These are phyloP conservation scores for Guadua angustifolia DNA, from an alignment of 176 grass and related monocot genomes.

Conservation along the genomic window DNA sequence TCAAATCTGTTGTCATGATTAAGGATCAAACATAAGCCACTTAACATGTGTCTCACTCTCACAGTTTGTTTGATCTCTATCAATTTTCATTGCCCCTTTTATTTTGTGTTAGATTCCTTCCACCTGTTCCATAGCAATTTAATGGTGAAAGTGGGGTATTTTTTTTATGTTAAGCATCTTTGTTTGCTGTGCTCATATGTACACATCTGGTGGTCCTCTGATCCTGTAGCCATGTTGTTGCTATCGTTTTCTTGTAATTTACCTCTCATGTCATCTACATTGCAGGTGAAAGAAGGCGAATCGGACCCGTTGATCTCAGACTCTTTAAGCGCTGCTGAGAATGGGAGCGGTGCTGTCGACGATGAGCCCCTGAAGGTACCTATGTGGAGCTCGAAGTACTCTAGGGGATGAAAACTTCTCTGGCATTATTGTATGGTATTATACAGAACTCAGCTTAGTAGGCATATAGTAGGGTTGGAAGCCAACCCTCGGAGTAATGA, in stretches of 20 bases:
- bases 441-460: constrained; percentile 55
- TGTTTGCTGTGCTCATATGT: background rate
- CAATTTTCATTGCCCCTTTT: background rate
- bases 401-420: constrained; percentile 50
- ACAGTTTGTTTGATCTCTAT: background rate
- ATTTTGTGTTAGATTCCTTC: background rate
- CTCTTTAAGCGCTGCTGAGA: constrained; percentile 60
- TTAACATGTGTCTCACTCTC: background rate
- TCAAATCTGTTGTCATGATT: background rate
- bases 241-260: background rate
- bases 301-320: constrained; percentile 80
- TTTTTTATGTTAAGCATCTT: background rate
- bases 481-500: constrained; percentile 53
- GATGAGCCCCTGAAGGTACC: constrained; percentile 74
- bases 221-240: background rate
- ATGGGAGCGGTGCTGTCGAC: constrained; percentile 46
- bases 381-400: constrained; percentile 77
- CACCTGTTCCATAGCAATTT: background rate
- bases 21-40: background rate
- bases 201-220: background rate
- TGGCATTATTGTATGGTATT: constrained; percentile 6
- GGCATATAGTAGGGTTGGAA: constrained; percentile 61
- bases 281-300: constrained; percentile 69
- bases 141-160: background rate
- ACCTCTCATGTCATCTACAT: background rate